Percentiles rank a stretch among this genome's conserved stretches.
Evolutionary conservation across 495 filamentous ascomycete genomes (phyloP).

Genomic region (Aeminium ludgeri): DNA sequence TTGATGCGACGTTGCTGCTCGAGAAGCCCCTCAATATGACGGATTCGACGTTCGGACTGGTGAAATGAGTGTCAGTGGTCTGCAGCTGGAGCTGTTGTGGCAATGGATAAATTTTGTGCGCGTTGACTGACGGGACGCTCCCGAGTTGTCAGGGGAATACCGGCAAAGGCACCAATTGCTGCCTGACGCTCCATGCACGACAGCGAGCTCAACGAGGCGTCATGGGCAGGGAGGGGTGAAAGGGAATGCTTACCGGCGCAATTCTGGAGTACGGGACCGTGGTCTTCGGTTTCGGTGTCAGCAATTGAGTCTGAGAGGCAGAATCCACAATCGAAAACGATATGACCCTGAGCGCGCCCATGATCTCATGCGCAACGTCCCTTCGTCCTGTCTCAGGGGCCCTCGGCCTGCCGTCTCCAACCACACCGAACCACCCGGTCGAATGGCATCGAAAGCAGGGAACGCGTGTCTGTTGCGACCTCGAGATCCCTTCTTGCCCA

Average conservation of each 20-base stretch:
- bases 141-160: slow-evolving; percentile 11
- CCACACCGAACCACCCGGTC: too few relatives aligned
- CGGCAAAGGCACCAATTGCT: not conserved
- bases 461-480: too few relatives aligned
- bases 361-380: too few relatives aligned
- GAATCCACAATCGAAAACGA: too few relatives aligned
- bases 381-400: too few relatives aligned
- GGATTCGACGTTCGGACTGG: slow-evolving; percentile 82
- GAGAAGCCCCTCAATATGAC: slow-evolving; percentile 69
- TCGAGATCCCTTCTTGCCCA: too few relatives aligned
- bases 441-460: too few relatives aligned
- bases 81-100: too few relatives aligned
- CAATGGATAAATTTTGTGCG: too few relatives aligned
- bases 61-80: too few relatives aligned
- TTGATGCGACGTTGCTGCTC: slow-evolving; percentile 75
- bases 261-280: not conserved
- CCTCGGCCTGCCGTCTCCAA: too few relatives aligned
- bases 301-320: not conserved
- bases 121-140: slow-evolving; percentile 13
- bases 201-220: not conserved
- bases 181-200: not conserved
- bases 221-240: not conserved
- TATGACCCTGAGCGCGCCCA: too few relatives aligned
- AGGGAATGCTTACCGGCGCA: slow-evolving; percentile 2
- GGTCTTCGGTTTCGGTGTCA: not conserved